Base-by-base conservation (phyloP, 345 rosid genomes). In the Sisymbrium irio region DNA sequence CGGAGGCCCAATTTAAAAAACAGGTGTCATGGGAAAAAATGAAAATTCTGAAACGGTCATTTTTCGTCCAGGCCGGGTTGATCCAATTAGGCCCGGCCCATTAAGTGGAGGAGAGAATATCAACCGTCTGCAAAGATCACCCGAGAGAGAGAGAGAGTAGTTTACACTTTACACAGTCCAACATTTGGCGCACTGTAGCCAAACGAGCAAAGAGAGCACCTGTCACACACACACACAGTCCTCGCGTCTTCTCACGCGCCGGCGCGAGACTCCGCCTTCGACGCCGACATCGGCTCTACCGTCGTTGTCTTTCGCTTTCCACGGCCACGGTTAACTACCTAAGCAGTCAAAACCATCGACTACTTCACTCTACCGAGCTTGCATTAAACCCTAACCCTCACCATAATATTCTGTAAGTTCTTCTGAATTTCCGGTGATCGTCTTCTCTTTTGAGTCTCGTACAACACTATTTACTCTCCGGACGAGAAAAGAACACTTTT, bases 231-330 rank as follows among this genome's bases (percentile, higher is more conserved):
- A 1, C 37, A 67, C 18, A 13, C 28, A 13, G 19, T 42, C 6
- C 15, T 11, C 61, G 72, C 78, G 67, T 74, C 60, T 46, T 13
- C 19, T 39, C 78, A 74, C 78, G 73, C 67, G 60, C 72, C 73
- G 67, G 10, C 73, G 72, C 19, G 25, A 18, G 17, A 11, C 47
- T 47, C 68, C 4, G 13, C 55, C 62, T 11, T 22, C 62, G 62
- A 14, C 69, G 6, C 37, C 69, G 41, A 15, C 79, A 75, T 68
- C 67, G 40, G 13, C 20, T 50, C 9, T 13, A 6, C 56, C 2
- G 20, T 40, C 30, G 57, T 32, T 53, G 3, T 20, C 17, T 0
- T 51, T 51, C n/a, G 49, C 4, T 22, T 32, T 33, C 44, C 18
- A 65, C 27, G 8, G 41, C 49, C 28, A 22, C n/a, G 40, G 6